Evolutionary conservation across 495 filamentous ascomycete species (phyloP).

Genomic region (Letharia columbiana): DNA sequence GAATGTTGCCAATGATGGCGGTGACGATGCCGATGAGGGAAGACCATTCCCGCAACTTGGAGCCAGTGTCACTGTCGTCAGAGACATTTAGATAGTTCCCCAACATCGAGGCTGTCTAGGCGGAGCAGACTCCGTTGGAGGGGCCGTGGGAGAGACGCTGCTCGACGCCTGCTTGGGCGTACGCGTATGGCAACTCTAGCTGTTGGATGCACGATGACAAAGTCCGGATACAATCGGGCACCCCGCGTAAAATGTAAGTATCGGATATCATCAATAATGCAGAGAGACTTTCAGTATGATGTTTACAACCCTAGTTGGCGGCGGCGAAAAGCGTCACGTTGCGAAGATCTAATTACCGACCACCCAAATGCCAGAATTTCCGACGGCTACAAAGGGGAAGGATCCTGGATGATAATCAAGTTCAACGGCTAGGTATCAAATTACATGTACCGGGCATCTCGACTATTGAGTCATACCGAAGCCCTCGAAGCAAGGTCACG

Average conservation of each 20-base stretch:
- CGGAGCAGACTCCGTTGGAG: neutral
- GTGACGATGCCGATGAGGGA: slow-evolving; percentile 90
- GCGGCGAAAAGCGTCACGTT: neutral
- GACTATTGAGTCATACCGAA: no score
- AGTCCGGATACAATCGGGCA: neutral
- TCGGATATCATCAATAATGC: neutral
- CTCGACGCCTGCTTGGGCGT: neutral
- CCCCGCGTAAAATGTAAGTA: neutral
- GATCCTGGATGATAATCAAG: no score
- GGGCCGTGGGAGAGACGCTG: neutral
- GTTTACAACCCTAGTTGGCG: neutral
- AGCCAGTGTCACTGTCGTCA: neutral
- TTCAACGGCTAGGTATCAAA: no score
- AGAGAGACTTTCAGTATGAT: neutral
- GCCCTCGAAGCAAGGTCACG: neutral
- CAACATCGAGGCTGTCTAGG: neutral
- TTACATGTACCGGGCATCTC: no score
- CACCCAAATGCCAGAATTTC: no score
- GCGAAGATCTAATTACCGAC: neutral
- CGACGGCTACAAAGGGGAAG: no score
- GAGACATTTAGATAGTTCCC: neutral
- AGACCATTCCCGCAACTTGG: slow-evolving; percentile 63
- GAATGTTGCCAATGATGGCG: slow-evolving; percentile 80
- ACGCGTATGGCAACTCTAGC: neutral
- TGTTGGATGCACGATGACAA: neutral